These are phyloP conservation scores for Erythrophleum ivorense DNA, from an alignment of 331 rosid genomes.

Conservation along the genomic window DNA sequence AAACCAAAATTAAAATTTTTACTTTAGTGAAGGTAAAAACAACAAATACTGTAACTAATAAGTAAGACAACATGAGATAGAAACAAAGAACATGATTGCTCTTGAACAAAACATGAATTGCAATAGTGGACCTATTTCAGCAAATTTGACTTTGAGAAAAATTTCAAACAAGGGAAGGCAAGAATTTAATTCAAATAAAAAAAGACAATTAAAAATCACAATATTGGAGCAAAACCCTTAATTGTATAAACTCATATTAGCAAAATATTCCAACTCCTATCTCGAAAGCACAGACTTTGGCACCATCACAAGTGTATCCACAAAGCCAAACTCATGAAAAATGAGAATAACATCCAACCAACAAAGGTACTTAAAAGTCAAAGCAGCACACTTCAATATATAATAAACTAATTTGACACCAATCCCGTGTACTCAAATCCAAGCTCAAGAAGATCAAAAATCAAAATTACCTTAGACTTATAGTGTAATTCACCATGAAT, in stretches of 20 bases:
- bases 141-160: not conserved
- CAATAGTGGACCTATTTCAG: conserved; percentile 15
- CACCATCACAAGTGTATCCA: not conserved
- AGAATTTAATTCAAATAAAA: not conserved
- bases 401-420: conserved; percentile 31
- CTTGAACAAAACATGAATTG: conserved; percentile 1
- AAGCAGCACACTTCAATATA: conserved; percentile 24
- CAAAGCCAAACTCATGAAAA: conserved; percentile 29
- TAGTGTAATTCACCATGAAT: conserved; percentile 15
- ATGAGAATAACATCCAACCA: conserved; percentile 18
- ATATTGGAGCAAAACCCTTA: conserved; percentile 27
- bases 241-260: not conserved
- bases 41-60: conserved; percentile 21
- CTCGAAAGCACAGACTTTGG: conserved; percentile 16
- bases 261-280: conserved; percentile 8
- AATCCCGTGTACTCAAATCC: conserved; percentile 1
- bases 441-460: conserved; percentile 6
- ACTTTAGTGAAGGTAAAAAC: conserved; percentile 20
- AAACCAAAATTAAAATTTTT: conserved; percentile 14
- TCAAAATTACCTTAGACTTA: conserved; percentile 1
- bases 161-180: conserved; percentile 6
- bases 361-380: conserved; percentile 32
- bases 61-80: conserved; percentile 3
- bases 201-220: conserved; percentile 3
- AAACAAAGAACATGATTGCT: not conserved